phyloP scores from a whole-genome alignment of 495 filamentous ascomycete species.

The Cladorrhinum samala region DNA sequence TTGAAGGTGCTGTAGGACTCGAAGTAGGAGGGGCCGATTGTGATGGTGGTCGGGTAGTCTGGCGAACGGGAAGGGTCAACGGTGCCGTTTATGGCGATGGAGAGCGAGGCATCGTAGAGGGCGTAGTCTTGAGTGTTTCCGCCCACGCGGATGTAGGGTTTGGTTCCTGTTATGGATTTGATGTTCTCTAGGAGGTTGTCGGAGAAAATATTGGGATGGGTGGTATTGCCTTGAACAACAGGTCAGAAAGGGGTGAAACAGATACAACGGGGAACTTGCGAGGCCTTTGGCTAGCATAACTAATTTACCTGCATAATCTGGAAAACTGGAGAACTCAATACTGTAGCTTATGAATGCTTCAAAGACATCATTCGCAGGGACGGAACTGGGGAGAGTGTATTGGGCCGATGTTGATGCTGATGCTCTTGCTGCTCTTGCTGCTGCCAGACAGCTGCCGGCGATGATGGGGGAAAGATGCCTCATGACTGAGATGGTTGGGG shows the following conservation, averaged over 20 bases:
- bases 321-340: conserved; percentile 57
- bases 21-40: conserved; percentile 58
- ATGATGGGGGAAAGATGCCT: background rate
- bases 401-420: conserved; percentile 4
- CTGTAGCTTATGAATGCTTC: conserved; percentile 54
- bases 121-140: conserved; percentile 60
- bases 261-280: background rate
- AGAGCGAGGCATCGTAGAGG: conserved; percentile 51
- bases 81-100: conserved; percentile 49
- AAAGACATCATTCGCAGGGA: conserved; percentile 31
- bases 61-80: conserved; percentile 41
- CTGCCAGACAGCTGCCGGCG: background rate
- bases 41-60: conserved; percentile 57
- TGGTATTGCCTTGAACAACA: conserved; percentile 35
- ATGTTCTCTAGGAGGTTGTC: conserved; percentile 52
- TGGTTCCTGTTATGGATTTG: conserved; percentile 39
- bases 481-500: background rate
- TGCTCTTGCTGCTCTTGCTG: too few relatives aligned
- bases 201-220: conserved; percentile 51
- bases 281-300: conserved; percentile 20
- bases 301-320: conserved; percentile 51
- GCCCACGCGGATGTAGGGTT: conserved; percentile 54
- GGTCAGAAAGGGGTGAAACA: background rate
- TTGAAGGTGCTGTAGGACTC: conserved; percentile 59
- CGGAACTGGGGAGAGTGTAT: conserved; percentile 10